phyloP scores from a whole-genome alignment of 768 basidiomycete species.

The Artomyces pyxidatus region DNA sequence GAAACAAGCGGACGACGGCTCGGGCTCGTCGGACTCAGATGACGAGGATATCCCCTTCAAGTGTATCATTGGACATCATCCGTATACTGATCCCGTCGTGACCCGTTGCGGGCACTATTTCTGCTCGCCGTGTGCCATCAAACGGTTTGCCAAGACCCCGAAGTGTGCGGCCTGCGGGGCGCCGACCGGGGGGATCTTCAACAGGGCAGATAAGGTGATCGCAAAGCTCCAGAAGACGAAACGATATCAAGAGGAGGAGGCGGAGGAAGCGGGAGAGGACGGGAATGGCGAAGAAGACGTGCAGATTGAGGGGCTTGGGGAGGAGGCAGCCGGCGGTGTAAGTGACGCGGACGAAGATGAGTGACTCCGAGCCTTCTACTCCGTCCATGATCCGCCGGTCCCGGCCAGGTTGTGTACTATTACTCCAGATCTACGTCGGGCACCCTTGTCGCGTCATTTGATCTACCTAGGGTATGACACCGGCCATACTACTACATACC shows the following conservation, averaged over 20 bases:
- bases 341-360: conserved; percentile 37
- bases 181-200: conserved; percentile 94
- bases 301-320: conserved; percentile 23
- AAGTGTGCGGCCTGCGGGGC: conserved; percentile 94
- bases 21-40: conserved; percentile 59
- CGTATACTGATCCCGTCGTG: conserved; percentile 90
- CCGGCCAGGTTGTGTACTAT: not conserved
- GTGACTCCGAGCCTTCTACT: conserved; percentile 31
- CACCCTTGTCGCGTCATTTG: no score
- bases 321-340: conserved; percentile 9
- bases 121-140: conserved; percentile 91
- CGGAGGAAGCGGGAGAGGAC: conserved; percentile 50
- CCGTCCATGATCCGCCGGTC: not conserved
- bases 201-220: conserved; percentile 88
- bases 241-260: conserved; percentile 15
- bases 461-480: no score
- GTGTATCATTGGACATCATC: conserved; percentile 94
- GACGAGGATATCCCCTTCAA: conserved; percentile 94
- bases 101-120: conserved; percentile 97
- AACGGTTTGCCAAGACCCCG: conserved; percentile 87
- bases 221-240: conserved; percentile 79
- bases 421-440: not conserved
- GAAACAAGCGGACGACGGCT: conserved; percentile 49
- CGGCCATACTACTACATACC: no score
- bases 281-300: conserved; percentile 36